phyloP scores from a whole-genome alignment of 228 moss, liverwort and hornwort species.

The Sphagnum fallax region DNA sequence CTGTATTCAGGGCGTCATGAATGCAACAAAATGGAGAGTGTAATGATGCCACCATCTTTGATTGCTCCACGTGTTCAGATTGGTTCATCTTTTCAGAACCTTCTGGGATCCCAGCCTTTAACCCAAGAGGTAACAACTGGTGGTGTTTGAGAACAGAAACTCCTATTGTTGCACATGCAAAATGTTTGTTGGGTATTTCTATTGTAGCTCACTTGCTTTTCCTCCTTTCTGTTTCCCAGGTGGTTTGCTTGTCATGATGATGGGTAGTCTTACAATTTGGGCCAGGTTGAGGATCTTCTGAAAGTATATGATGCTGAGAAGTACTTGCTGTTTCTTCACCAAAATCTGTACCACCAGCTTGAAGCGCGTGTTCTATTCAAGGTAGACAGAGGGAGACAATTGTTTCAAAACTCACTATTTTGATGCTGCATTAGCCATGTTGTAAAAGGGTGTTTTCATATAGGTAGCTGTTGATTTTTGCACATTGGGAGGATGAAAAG shows the following conservation, averaged over 20 bases:
- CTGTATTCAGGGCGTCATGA: background rate
- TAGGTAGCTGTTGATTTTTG: too few species aligned
- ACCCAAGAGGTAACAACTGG: background rate
- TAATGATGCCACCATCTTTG: background rate
- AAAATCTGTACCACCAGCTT: background rate
- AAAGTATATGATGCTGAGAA: background rate
- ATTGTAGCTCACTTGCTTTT: too few species aligned
- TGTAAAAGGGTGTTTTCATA: too few species aligned
- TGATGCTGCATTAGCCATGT: too few species aligned
- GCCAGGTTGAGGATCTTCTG: background rate
- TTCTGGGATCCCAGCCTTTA: background rate
- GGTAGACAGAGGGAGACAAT: background rate
- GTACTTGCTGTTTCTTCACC: slow-evolving; percentile 1
- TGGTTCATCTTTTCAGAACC: background rate
- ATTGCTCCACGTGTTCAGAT: background rate
- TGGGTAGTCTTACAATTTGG: too few species aligned
- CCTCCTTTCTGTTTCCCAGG: too few species aligned
- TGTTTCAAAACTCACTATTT: too few species aligned
- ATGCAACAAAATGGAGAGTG: background rate
- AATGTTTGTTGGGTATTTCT: too few species aligned
- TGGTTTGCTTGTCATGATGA: too few species aligned
- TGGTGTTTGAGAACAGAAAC: too few species aligned
- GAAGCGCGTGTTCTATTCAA: background rate
- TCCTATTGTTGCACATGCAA: too few species aligned
- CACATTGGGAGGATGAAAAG: too few species aligned